Evolutionary conservation across 176 grass and related monocot species (phyloP), one percentile per base, ranked within the genome.

Genomic region (Triticum dicoccoides): DNA sequence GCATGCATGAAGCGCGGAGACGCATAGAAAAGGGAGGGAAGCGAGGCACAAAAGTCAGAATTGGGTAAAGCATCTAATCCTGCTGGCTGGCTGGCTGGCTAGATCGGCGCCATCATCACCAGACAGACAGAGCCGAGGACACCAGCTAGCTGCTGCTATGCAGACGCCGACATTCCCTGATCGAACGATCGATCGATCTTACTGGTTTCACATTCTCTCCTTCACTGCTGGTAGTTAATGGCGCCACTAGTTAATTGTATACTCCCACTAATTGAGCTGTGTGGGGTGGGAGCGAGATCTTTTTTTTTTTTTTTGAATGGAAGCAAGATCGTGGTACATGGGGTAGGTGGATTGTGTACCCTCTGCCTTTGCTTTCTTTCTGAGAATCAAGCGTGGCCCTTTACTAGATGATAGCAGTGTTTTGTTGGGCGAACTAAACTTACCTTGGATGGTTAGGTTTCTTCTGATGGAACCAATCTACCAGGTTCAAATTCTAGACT

Each of bases 41-140:
- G 10, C 24, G 14, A 5, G 73, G 3, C 73, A 54, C 1, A 5
- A 76, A 76, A 76, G 73, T 76, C 73, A 29, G 9, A 54, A 54
- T 56, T 56, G 45, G 73, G 44, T 52, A 76, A 32, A 76, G 73
- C 73, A 76, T 76, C 73, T 10, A 52, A 76, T 76, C 73, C 44
- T 73, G 69, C 37, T 52, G 49, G 12, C 47, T 14, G 45, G 39
- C 39, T 42, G 39, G 51, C 21, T 21, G 15, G 37, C 38, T 76
- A 54, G 73, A 54, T 54, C 45, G 45, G 73, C 25, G 18, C 45
- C 73, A 76, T 54, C 73, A 54, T 76, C 73, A 21, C 73, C 39
- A 25, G 3, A 20, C 4, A 24, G 21, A 24, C 15, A 32, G 47
- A 33, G 25, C 73, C 17, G 29, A 76, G 73, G 72, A 2, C 2